Evolutionary conservation across 2,329 filamentous ascomycete genomes (phyloP).

Genomic region (Diaporthe sp.): DNA sequence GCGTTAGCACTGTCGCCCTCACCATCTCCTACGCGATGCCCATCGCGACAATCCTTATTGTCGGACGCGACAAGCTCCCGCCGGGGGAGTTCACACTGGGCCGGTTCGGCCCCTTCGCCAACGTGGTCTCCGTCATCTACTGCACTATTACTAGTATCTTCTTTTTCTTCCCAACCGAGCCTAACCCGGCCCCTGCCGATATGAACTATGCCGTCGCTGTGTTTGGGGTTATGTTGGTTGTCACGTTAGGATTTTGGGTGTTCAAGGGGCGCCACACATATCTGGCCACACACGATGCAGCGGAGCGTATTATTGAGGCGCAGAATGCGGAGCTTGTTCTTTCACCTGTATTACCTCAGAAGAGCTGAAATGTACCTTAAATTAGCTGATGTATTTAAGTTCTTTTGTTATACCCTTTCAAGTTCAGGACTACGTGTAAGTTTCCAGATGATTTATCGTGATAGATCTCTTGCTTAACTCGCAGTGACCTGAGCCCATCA

Average conservation of each 20-base stretch:
- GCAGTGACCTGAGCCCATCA: not conserved
- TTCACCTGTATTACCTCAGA: not conserved
- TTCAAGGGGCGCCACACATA: constrained; percentile 10
- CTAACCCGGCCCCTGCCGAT: constrained; percentile 3
- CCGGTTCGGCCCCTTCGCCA: not conserved
- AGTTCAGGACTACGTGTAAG: not conserved
- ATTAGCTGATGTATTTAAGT: not conserved
- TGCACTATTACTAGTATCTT: constrained; percentile 6
- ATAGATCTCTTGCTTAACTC: not conserved
- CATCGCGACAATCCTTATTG: not conserved
- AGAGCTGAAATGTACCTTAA: not conserved
- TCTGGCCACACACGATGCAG: constrained; percentile 12
- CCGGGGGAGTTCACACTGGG: not conserved
- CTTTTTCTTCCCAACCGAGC: not conserved
- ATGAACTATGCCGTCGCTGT: constrained; percentile 7
- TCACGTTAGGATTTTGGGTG: not conserved
- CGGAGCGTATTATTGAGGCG: constrained; percentile 21
- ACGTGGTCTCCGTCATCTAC: not conserved
- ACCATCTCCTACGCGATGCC: constrained; percentile 7
- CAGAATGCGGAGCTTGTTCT: not conserved
- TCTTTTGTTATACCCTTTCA: fast-evolving
- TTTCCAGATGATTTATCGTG: not conserved
- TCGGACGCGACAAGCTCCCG: not conserved
- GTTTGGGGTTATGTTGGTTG: constrained; percentile 10
- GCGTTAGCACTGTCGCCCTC: not conserved